phyloP scores from a whole-genome alignment of 2,329 filamentous ascomycete genomes.

The Nemania serpens region DNA sequence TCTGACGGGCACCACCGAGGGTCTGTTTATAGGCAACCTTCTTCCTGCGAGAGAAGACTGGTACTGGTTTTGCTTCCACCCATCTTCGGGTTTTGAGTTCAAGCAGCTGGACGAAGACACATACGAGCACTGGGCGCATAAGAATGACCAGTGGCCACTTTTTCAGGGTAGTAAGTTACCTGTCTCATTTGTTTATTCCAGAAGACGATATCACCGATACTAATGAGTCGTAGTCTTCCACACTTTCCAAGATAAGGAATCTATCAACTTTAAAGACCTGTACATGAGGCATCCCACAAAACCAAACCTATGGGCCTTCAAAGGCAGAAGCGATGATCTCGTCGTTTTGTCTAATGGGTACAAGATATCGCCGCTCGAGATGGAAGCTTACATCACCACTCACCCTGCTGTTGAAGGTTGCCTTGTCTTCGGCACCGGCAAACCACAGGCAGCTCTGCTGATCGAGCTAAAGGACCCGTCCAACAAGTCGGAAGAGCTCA shows the following conservation, averaged over 20 bases:
- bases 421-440: conserved; percentile 8
- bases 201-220: background rate
- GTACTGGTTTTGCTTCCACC: conserved; percentile 43
- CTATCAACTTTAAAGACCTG: conserved; percentile 9
- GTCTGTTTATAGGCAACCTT: conserved; percentile 43
- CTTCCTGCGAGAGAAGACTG: conserved; percentile 31
- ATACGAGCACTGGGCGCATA: conserved; percentile 43
- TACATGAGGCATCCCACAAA: conserved; percentile 12
- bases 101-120: conserved; percentile 39
- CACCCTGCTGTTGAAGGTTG: conserved; percentile 9
- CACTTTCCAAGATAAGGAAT: conserved; percentile 36
- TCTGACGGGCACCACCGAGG: conserved; percentile 43
- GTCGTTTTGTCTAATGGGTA: conserved; percentile 12
- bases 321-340: conserved; percentile 12
- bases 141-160: conserved; percentile 38
- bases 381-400: conserved; percentile 6
- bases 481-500: conserved; percentile 6
- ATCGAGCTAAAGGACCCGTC: conserved; percentile 14
- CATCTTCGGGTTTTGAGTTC: conserved; percentile 44
- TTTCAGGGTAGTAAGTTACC: conserved; percentile 35
- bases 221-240: conserved; percentile 35
- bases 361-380: conserved; percentile 10
- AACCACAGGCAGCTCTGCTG: conserved; percentile 10
- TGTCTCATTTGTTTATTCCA: background rate
- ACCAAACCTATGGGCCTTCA: conserved; percentile 11